A percentile compares a stretch with the other conserved stretches of the same genome.
Evolutionary conservation across 2,329 filamentous ascomycete species (phyloP).

Genomic region (Pseudogymnoascus sp.): DNA sequence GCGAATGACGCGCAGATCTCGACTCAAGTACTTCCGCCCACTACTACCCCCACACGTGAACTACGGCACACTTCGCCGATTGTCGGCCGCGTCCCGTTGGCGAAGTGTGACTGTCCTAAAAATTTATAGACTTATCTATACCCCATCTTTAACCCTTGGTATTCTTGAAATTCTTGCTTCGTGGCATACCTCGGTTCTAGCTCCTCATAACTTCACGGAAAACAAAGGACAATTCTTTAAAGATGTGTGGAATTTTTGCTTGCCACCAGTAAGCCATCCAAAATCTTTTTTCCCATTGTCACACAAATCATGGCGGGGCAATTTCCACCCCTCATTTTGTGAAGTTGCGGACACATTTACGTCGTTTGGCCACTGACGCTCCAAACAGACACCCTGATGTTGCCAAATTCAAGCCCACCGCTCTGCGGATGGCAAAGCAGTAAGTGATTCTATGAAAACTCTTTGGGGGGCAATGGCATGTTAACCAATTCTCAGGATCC

Average conservation of each 20-base stretch:
- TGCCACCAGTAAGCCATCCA: slow-evolving; percentile 68
- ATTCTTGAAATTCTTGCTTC: slow-evolving; percentile 9
- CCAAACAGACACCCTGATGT: slow-evolving; percentile 79
- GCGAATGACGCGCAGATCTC: background rate
- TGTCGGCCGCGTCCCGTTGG: slow-evolving; percentile 1
- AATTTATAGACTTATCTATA: slow-evolving; percentile 9
- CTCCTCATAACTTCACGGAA: slow-evolving; percentile 1
- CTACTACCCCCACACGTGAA: background rate
- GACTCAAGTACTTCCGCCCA: background rate
- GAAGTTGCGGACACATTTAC: slow-evolving; percentile 1
- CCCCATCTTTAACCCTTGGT: slow-evolving; percentile 5
- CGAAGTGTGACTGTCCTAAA: slow-evolving; percentile 7
- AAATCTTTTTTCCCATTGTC: slow-evolving; percentile 13
- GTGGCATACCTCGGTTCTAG: background rate
- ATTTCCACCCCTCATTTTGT: slow-evolving; percentile 24
- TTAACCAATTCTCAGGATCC: slow-evolving; percentile 52
- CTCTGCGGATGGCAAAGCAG: slow-evolving; percentile 89
- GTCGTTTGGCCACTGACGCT: background rate
- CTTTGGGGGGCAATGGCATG: background rate
- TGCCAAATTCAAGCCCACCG: slow-evolving; percentile 90
- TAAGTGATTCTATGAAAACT: slow-evolving; percentile 42
- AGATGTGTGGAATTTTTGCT: slow-evolving; percentile 95
- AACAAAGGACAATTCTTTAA: slow-evolving; percentile 33
- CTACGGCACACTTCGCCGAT: background rate
- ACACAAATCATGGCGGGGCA: slow-evolving; percentile 32